Evolutionary conservation across 129 eudicot genomes (phyloP), one percentile per base, ranked within the genome.

Genomic region (Pseudognaphalium luteoalbum): DNA sequence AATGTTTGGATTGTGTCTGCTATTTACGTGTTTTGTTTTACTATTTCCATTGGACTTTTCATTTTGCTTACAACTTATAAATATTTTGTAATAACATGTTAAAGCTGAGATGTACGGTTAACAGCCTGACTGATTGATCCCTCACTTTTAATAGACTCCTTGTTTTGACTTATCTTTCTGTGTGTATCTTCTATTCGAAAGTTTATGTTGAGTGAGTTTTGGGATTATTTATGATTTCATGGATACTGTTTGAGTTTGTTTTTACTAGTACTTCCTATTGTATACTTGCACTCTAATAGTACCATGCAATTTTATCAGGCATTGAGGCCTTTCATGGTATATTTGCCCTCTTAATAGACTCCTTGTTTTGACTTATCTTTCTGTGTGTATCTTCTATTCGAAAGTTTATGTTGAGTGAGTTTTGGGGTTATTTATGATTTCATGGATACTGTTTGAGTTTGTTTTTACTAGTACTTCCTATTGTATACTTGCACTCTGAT

Each of bases 261-360:
- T 64, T 0, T 72, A 7, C 63, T 32, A 9, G 17, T 17, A 20
- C 12, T 47, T 68, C 25, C 19, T 47, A 25, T 56, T n/a, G 19
- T 32, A 7, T 78, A 41, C 44, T 78, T 58, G 16, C 33, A 44
- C 50, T 9, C 33, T 77, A 68, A 77, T 56, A 41, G 30, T 57
- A 57, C 47, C 10, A 34, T 62, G 47, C 66, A 78, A 57, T 66
- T 35, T 6, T 64, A 25, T 21, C 83, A 90, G 90, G 92, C 92
- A 54, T 79, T 74, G 72, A 88, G 97, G 71, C 92, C 98, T 70
- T 93, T 90, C 80, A 70, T 90, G 70, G 72, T 76, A 28, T 90
- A 93, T 76, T 74, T 0, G 0, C 28, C 28, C 28, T 25, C 28
- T 25, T 25, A 25, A 25, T 25, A 25, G 28, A 25, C 28, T 25